phyloP scores from a whole-genome alignment of 306 rosid species.

The Gleditsia sinensis region DNA sequence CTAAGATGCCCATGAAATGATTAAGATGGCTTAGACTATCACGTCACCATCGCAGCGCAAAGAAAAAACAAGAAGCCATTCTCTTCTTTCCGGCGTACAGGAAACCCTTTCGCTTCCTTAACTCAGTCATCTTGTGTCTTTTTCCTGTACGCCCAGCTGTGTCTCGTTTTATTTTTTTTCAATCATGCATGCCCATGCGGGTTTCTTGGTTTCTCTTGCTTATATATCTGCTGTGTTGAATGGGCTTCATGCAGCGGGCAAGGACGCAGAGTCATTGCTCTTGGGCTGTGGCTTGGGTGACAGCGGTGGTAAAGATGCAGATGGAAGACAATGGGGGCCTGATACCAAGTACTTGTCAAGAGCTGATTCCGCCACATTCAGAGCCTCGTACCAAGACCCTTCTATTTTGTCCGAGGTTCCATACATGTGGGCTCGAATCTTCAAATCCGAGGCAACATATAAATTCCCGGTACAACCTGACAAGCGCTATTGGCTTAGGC shows the following conservation, averaged over 20 bases:
- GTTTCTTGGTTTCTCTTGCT: neutral
- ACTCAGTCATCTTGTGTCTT: neutral
- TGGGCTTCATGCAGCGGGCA: neutral
- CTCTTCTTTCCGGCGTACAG: slow-evolving; percentile 34
- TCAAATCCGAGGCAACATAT: slow-evolving; percentile 38
- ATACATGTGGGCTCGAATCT: slow-evolving; percentile 50
- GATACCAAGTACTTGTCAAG: slow-evolving; percentile 39
- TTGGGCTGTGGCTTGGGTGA: slow-evolving; percentile 42
- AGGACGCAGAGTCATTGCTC: slow-evolving; percentile 6
- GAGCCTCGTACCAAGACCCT: slow-evolving; percentile 54
- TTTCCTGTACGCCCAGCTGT: slow-evolving; percentile 47
- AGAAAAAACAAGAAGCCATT: neutral
- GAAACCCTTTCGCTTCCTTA: neutral
- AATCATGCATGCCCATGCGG: neutral
- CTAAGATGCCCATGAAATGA: neutral
- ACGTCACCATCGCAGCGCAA: neutral
- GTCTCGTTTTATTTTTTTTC: too few species aligned
- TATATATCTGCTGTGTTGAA: slow-evolving; percentile 19
- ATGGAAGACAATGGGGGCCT: slow-evolving; percentile 50
- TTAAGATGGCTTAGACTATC: neutral
- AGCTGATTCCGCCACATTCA: slow-evolving; percentile 15
- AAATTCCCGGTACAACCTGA: slow-evolving; percentile 31
- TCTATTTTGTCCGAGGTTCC: slow-evolving; percentile 48
- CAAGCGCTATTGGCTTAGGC: slow-evolving; percentile 55
- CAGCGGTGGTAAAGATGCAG: slow-evolving; percentile 44